phyloP scores from a whole-genome alignment of 345 rosid species.

The Lenwebbia sp. region DNA sequence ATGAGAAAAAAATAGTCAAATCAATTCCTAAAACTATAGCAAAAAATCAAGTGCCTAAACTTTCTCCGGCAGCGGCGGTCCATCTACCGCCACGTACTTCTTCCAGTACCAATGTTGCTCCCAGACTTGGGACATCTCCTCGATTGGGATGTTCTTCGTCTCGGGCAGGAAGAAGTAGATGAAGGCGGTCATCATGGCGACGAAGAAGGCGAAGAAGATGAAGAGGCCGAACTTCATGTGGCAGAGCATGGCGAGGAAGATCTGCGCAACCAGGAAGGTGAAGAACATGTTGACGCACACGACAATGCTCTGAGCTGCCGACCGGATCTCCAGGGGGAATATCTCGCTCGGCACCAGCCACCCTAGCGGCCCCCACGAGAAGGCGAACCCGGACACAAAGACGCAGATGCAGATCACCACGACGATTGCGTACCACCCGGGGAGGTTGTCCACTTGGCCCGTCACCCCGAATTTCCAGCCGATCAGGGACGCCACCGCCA shows the following conservation, averaged over 20 bases:
- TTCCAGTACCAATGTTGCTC: slow-evolving; percentile 10
- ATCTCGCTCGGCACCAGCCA: slow-evolving; percentile 53
- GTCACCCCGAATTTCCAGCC: slow-evolving; percentile 19
- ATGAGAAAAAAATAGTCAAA: neutral
- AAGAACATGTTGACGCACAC: neutral
- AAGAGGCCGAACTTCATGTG: slow-evolving; percentile 5
- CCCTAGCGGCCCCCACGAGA: slow-evolving; percentile 55
- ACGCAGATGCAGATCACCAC: slow-evolving; percentile 19
- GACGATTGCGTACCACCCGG: slow-evolving; percentile 4
- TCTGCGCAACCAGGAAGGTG: neutral
- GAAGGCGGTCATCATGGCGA: slow-evolving; percentile 17
- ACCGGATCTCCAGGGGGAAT: slow-evolving; percentile 21
- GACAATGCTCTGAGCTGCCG: neutral
- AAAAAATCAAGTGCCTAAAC: neutral
- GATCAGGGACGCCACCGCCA: slow-evolving; percentile 9
- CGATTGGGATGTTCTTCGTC: neutral
- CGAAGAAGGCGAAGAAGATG: slow-evolving; percentile 10
- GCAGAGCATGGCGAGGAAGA: slow-evolving; percentile 15
- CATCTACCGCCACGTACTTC: neutral
- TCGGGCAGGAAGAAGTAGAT: neutral
- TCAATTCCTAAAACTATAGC: neutral
- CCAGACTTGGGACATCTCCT: slow-evolving; percentile 10
- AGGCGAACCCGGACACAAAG: slow-evolving; percentile 39
- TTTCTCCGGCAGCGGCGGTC: neutral
- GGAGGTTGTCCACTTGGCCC: slow-evolving; percentile 7